phyloP scores from a whole-genome alignment of 306 rosid genomes.

The Glycine latifolia region DNA sequence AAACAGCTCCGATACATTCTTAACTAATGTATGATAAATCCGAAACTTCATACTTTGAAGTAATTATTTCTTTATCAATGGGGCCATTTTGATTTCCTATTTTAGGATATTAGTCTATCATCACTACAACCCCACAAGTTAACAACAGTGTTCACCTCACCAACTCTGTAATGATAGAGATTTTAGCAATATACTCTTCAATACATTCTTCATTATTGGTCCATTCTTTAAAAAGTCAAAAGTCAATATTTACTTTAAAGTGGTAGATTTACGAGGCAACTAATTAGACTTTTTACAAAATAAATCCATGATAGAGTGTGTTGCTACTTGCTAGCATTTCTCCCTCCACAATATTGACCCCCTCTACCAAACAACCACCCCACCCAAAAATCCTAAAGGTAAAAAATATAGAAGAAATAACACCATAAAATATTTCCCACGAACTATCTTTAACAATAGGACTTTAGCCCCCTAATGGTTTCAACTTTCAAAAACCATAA shows the following conservation, averaged over 20 bases:
- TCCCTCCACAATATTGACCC: background rate
- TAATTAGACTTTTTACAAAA: background rate
- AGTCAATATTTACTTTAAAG: background rate
- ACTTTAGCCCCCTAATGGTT: background rate
- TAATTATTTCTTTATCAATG: background rate
- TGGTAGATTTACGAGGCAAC: background rate
- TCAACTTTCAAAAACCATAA: slow-evolving; percentile 11
- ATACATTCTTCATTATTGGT: background rate
- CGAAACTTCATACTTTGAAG: background rate
- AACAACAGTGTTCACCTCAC: background rate
- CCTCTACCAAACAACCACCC: background rate
- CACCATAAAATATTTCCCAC: background rate
- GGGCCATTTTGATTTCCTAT: background rate
- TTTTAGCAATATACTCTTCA: background rate
- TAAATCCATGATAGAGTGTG: background rate
- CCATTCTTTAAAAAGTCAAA: background rate
- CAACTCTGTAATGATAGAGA: background rate
- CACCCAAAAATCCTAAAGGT: background rate
- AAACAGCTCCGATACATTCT: background rate
- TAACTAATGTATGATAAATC: background rate
- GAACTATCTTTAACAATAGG: background rate
- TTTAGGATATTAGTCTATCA: background rate
- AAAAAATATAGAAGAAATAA: background rate
- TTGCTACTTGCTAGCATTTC: background rate
- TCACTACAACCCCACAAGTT: background rate